Evolutionary conservation across 1,284 basidiomycete genomes (phyloP), one percentile per base, ranked within the genome.

Genomic region (Naganishia albida): DNA sequence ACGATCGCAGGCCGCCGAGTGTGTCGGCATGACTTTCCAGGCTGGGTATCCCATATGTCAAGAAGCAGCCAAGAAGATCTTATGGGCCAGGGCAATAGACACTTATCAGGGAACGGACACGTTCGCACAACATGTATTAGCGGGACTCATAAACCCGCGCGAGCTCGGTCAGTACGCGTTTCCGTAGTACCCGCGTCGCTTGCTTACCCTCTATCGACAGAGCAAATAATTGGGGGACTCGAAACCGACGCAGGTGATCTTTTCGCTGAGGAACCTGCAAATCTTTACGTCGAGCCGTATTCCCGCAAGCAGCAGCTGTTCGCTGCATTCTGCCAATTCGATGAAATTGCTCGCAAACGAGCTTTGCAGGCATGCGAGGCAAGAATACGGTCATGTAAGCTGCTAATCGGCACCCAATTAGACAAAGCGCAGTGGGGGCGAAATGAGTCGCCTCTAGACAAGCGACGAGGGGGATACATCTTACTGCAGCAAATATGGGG

Each of bases 211-310:
- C 20, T 44, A 30, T 28, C 13, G 30, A 7, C 26, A 25, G 13
- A 25, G 25, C 51, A 51, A 50, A 25, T 40, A 28, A 13, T 20
- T 46, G n/a, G 34, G 48, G 16, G 54, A 64, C 23, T 55, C 1
- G 16, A 28, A 34, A 18, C 52, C 2, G 42, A 26, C 7, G 40
- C 63, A 16, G 69, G 69, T 6, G 71, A 72, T 20, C 66, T 80
- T 20, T 80, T 80, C 70, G 74, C 73, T 16, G 69, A 73, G 28
- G 78, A 80, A 63, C 72, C 75, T 26, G 70, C 75, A 0, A 80
- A 80, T 65, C 72, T 78, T 23, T 80, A 73, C 70, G 39, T 65
- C 30, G 64, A 65, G 34, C 64, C 49, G 15, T 60, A 60, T 18
- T 34, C 44, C 13, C 28, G 30, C 10, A 48, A 12, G 7, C 56